These are phyloP conservation scores for Coemansia sp. DNA, from an alignment of 192 early-diverging fungal species.

Conservation along the genomic window DNA sequence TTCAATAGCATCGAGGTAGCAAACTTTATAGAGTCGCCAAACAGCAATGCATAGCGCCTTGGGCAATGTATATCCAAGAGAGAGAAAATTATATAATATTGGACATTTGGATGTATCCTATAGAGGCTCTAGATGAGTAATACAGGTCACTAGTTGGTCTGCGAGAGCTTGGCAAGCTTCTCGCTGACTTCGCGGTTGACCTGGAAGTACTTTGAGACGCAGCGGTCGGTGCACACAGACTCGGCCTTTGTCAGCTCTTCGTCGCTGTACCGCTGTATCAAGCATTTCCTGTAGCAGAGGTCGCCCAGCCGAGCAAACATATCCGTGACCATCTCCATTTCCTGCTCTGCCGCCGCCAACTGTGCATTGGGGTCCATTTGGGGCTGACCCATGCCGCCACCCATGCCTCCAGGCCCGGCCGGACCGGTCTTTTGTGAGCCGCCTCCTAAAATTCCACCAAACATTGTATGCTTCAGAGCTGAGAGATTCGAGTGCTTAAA, in stretches of 20 bases:
- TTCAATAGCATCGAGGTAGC: slow-evolving; percentile 21
- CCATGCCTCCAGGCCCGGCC: slow-evolving; percentile 6
- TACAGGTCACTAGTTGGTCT: slow-evolving; percentile 28
- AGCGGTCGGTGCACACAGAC: slow-evolving; percentile 84
- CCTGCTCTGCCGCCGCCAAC: slow-evolving; percentile 63
- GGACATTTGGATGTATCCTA: no score
- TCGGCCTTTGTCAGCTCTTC: slow-evolving; percentile 86
- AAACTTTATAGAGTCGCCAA: not conserved
- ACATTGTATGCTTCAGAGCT: slow-evolving; percentile 16
- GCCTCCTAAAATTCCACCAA: slow-evolving; percentile 45
- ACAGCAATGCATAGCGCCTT: not conserved
- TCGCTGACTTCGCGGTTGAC: slow-evolving; percentile 70
- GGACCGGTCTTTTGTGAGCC: slow-evolving; percentile 13
- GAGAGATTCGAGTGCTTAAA: not conserved
- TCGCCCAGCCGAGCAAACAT: slow-evolving; percentile 73
- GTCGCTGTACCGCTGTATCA: slow-evolving; percentile 74
- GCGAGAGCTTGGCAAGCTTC: slow-evolving; percentile 61
- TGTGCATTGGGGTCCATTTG: slow-evolving; percentile 50
- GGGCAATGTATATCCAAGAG: not conserved
- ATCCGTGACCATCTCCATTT: slow-evolving; percentile 78
- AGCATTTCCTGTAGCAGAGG: slow-evolving; percentile 82
- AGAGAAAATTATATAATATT: not conserved
- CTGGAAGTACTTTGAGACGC: slow-evolving; percentile 82
- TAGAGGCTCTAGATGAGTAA: not conserved
- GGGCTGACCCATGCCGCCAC: slow-evolving; percentile 12